Evolutionary conservation across 495 filamentous ascomycete genomes (phyloP), one percentile per base, ranked within the genome.

Genomic region (Platismatia glauca): DNA sequence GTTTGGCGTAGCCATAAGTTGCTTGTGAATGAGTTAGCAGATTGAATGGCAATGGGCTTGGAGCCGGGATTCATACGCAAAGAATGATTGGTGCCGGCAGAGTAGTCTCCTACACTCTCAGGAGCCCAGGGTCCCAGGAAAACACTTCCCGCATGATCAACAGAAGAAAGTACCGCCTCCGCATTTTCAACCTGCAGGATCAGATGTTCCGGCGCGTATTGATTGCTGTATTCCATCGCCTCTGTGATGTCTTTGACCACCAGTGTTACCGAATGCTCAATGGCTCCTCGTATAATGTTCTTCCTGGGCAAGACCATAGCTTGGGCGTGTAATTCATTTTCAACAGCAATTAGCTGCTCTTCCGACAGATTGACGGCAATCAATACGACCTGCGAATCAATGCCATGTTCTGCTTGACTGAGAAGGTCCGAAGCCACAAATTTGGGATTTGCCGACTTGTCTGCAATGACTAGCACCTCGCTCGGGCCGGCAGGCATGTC

Each of bases 401-500:
- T 86, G 55, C 94, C 94, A 74, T 98, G 94, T 73, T 98, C 94
- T 1, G 94, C 95, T 78, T 98, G 94, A 29, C 89, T 94, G 43
- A 98, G 80, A 9, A 98, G 82, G 71, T 98, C 94, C 11, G 89
- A 91, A 3, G 93, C 94, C 24, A 98, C 94, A 69, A 98, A 98
- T 0, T 90, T 91, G 4, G 94, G 95, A 71, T 93, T 95, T 37
- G 94, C 86, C 55, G 83, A 77, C 73, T 85, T 84, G 77, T 98
- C 94, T n/a, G 94, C 95, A 41, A 98, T 82, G 44, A 98, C 94
- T 9, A 98, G 84, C 4, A 98, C 93, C 73, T 98, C 94, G 52
- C 91, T 96, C 6, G 94, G 94, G 13, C 94, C 94, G 44, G 94
- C 94, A 15, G 94, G 94, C 94, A 98, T 98, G 71, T 98, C 94